A percentile compares a stretch with the other conserved stretches of the same genome.
phyloP scores from a whole-genome alignment of 345 rosid genomes.

The Lumnitzera littorea region DNA sequence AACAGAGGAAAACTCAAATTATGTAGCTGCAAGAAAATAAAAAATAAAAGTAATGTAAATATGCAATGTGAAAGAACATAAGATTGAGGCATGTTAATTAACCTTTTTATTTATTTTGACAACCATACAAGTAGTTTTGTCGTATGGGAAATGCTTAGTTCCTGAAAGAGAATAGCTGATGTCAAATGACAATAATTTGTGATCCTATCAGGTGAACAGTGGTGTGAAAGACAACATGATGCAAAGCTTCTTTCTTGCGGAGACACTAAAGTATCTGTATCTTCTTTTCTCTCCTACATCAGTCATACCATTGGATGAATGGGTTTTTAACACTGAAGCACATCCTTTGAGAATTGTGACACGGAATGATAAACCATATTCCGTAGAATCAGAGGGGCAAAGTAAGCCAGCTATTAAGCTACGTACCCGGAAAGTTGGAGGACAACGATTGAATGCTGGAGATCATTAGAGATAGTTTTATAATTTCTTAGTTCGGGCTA shows the following conservation, averaged over 20 bases:
- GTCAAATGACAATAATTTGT: too few relatives aligned
- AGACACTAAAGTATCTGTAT: slow-evolving; percentile 85
- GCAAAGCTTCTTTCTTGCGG: slow-evolving; percentile 98
- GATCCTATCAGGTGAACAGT: slow-evolving; percentile 52
- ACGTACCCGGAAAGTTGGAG: slow-evolving; percentile 18
- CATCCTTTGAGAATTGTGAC: slow-evolving; percentile 73
- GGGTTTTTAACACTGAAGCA: slow-evolving; percentile 99
- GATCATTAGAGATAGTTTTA: slow-evolving; percentile 6
- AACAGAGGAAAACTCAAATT: too few relatives aligned
- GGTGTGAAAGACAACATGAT: slow-evolving; percentile 90
- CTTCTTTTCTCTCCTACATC: slow-evolving; percentile 87
- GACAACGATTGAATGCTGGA: slow-evolving; percentile 9
- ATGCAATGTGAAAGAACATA: too few relatives aligned
- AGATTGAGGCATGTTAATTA: too few relatives aligned
- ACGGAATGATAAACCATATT: slow-evolving; percentile 22
- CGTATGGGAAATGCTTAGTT: too few relatives aligned
- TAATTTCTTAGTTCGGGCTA: slow-evolving; percentile 1
- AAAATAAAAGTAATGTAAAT: too few relatives aligned
- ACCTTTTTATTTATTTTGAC: too few relatives aligned
- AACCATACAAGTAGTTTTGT: too few relatives aligned
- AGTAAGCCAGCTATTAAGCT: slow-evolving; percentile 12
- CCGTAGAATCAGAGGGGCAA: slow-evolving; percentile 11
- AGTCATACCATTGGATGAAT: slow-evolving; percentile 77
- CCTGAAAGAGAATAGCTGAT: too few relatives aligned
- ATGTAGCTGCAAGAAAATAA: too few relatives aligned